Conservation (phyloP, 805 yeast genomes). For the Saccharomycopsis synnaedendra region DNA sequence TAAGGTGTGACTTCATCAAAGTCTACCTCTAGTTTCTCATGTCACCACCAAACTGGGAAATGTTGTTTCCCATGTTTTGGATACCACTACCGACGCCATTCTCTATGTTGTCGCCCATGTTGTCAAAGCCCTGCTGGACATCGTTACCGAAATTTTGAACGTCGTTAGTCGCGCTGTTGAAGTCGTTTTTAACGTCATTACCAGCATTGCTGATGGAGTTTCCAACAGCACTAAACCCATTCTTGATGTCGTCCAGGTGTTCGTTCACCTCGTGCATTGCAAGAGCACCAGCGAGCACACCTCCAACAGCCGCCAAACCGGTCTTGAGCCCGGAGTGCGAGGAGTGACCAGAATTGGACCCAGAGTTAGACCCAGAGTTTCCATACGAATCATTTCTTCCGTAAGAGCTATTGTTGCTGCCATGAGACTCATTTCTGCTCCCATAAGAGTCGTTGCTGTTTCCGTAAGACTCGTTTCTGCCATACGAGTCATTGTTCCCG, state of each 20-base stretch:
- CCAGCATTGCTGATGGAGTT: neutral
- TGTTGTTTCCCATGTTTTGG: conserved; percentile 9
- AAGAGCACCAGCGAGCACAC: conserved; percentile 11
- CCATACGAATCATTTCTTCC: neutral
- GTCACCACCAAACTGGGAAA: conserved; percentile 9
- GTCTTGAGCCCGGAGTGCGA: conserved; percentile 2
- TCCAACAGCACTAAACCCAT: conserved; percentile 1
- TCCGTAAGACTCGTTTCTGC: neutral
- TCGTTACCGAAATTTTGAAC: conserved; percentile 11
- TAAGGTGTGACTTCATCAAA: too few relatives aligned
- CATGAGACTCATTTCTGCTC: neutral
- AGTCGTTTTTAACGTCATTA: conserved; percentile 4
- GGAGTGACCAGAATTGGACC: neutral
- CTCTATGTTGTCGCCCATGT: conserved; percentile 11
- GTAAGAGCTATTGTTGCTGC: neutral
- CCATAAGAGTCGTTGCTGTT: neutral
- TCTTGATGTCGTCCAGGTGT: conserved; percentile 4
- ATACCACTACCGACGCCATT: conserved; percentile 7
- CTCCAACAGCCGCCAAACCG: conserved; percentile 13
- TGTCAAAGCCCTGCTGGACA: conserved; percentile 13
- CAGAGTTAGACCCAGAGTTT: neutral
- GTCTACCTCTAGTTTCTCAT: neutral
- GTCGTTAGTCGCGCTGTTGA: conserved; percentile 8
- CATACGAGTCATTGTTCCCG: neutral
- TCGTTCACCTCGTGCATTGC: conserved; percentile 10